These are phyloP conservation scores for Solioccasus polychromus DNA, from an alignment of 768 basidiomycete species.

Conservation along the genomic window DNA sequence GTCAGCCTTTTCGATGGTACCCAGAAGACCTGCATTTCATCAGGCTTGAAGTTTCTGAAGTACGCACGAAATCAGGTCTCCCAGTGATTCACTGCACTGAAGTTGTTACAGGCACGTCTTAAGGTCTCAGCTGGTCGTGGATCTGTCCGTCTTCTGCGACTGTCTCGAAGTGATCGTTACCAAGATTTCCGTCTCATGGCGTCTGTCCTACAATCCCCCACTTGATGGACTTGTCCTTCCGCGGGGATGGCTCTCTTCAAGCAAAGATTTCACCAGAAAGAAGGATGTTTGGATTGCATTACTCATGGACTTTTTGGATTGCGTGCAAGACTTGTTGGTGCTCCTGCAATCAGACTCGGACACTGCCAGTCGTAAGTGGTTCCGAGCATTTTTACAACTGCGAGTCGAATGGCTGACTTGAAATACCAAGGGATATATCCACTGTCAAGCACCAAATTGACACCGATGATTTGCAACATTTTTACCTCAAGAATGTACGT, in stretches of 20 bases:
- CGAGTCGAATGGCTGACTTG: background rate
- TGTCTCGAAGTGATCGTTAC: slow-evolving; percentile 48
- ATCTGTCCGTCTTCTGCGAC: slow-evolving; percentile 49
- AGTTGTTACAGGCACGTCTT: slow-evolving; percentile 42
- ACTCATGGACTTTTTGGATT: slow-evolving; percentile 8
- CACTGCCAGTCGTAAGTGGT: slow-evolving; percentile 26
- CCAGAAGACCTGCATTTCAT: slow-evolving; percentile 19
- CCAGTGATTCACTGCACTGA: background rate
- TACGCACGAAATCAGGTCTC: slow-evolving; percentile 21
- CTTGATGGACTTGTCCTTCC: slow-evolving; percentile 53
- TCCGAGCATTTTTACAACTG: background rate
- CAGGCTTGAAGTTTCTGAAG: slow-evolving; percentile 41
- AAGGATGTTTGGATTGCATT: slow-evolving; percentile 10
- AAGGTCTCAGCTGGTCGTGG: slow-evolving; percentile 33
- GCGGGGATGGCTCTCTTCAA: slow-evolving; percentile 44
- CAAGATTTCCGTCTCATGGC: slow-evolving; percentile 36
- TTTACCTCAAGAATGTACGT: slow-evolving; percentile 52
- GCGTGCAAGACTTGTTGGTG: slow-evolving; percentile 26
- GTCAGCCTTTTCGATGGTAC: slow-evolving; percentile 27
- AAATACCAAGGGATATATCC: slow-evolving; percentile 1
- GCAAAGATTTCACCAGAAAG: slow-evolving; percentile 12
- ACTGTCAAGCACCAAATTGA: slow-evolving; percentile 6
- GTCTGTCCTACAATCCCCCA: slow-evolving; percentile 12
- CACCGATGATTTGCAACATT: slow-evolving; percentile 26
- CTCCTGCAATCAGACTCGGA: slow-evolving; percentile 27